A percentile compares a stretch with the other conserved stretches of the same genome.
Evolutionary conservation across 306 rosid species (phyloP).

Genomic region (Sindora glabra): DNA sequence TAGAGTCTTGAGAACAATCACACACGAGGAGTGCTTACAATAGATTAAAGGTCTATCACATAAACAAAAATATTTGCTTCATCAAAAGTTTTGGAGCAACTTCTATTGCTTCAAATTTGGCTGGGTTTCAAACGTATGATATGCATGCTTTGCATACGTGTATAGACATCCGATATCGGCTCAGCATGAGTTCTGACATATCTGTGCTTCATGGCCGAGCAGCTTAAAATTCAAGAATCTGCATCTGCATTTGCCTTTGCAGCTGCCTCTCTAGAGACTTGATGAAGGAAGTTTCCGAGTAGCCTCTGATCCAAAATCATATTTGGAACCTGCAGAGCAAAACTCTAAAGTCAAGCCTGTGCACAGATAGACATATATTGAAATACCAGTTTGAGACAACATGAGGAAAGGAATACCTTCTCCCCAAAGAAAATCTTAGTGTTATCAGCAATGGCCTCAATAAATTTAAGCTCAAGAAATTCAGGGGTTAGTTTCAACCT

Average conservation of each 20-base stretch:
- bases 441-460: slow-evolving; percentile 73
- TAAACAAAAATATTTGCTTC: too few relatives aligned
- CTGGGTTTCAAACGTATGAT: too few relatives aligned
- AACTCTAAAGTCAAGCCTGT: slow-evolving; percentile 11
- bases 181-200: neutral
- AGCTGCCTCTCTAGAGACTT: slow-evolving; percentile 23
- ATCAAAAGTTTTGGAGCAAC: too few relatives aligned
- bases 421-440: slow-evolving; percentile 95
- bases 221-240: slow-evolving; percentile 10
- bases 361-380: neutral
- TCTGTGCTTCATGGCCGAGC: too few relatives aligned
- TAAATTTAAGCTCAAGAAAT: slow-evolving; percentile 79
- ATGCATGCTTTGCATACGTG: too few relatives aligned
- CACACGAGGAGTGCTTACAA: too few relatives aligned
- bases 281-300: slow-evolving; percentile 66
- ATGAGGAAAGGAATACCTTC: slow-evolving; percentile 44
- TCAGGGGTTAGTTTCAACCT: slow-evolving; percentile 86
- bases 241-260: slow-evolving; percentile 7
- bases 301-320: slow-evolving; percentile 81
- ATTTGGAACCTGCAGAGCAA: slow-evolving; percentile 60
- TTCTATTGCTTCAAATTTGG: too few relatives aligned
- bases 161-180: too few relatives aligned
- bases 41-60: too few relatives aligned
- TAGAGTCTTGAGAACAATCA: too few relatives aligned
- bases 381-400: neutral